Percentiles rank a stretch among this genome's conserved stretches.
Evolutionary conservation across 495 filamentous ascomycete genomes (phyloP).

Genomic region (Oleoguttula mirabilis): DNA sequence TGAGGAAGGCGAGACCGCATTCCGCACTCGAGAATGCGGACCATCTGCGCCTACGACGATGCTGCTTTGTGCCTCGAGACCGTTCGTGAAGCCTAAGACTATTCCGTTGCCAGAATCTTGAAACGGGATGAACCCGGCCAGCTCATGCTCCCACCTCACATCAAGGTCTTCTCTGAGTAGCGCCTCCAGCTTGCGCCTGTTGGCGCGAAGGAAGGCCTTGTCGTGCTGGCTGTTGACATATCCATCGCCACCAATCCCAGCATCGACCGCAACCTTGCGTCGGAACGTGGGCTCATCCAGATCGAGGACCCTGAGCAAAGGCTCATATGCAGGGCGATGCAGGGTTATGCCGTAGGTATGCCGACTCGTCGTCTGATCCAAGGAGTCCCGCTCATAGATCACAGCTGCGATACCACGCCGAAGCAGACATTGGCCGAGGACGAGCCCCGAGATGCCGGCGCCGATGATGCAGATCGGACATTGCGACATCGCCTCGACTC

Average conservation of each 20-base stretch:
- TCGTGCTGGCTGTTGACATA: neutral
- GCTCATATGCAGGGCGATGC: conserved; percentile 25
- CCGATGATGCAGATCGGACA: conserved; percentile 24
- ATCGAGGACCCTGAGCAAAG: conserved; percentile 27
- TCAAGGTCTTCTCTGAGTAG: conserved; percentile 28
- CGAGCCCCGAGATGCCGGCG: conserved; percentile 29
- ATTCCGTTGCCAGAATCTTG: neutral
- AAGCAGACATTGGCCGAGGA: conserved; percentile 26
- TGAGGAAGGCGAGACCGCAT: conserved; percentile 19
- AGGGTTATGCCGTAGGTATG: conserved; percentile 32
- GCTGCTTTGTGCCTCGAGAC: conserved; percentile 10
- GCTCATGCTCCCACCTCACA: conserved; percentile 23
- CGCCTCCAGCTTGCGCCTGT: conserved; percentile 25
- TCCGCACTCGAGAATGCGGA: conserved; percentile 28
- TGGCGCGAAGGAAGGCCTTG: conserved; percentile 23
- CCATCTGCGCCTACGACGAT: conserved; percentile 31
- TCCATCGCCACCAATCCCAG: too few relatives aligned
- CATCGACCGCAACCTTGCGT: conserved; percentile 24
- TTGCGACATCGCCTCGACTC: conserved; percentile 10
- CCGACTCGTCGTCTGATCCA: conserved; percentile 11
- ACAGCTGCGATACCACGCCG: conserved; percentile 23
- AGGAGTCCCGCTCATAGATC: conserved; percentile 25
- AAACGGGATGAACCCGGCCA: conserved; percentile 14
- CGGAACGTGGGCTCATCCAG: conserved; percentile 26
- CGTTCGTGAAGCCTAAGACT: conserved; percentile 18